A percentile compares a stretch with the other conserved stretches of the same genome.
Evolutionary conservation across 805 yeast species (phyloP).

Genomic region (Clavispora vitiphila): DNA sequence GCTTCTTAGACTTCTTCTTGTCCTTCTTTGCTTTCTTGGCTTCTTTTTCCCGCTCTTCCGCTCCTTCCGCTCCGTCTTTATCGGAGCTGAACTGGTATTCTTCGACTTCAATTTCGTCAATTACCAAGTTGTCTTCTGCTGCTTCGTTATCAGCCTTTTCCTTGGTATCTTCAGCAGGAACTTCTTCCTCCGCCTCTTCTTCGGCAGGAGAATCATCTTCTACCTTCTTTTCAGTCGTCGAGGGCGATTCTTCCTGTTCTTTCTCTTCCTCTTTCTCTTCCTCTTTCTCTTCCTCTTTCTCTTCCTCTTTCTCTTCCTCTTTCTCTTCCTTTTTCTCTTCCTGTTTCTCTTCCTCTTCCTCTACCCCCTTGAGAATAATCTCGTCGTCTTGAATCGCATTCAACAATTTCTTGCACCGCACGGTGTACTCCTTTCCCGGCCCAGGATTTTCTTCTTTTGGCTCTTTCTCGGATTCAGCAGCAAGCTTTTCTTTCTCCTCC

Average conservation of each 20-base stretch:
- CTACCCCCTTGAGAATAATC: slow-evolving; percentile 27
- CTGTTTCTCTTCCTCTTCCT: slow-evolving; percentile 5
- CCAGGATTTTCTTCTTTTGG: slow-evolving; percentile 19
- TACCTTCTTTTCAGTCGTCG: neutral
- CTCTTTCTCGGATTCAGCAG: slow-evolving; percentile 7
- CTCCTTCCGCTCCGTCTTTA: slow-evolving; percentile 4
- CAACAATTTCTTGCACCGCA: slow-evolving; percentile 36
- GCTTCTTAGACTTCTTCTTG: neutral
- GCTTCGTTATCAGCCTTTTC: neutral
- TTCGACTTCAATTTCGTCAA: slow-evolving; percentile 41
- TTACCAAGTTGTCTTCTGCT: slow-evolving; percentile 26
- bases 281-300: neutral
- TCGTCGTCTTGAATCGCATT: slow-evolving; percentile 31
- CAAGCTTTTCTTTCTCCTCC: slow-evolving; percentile 11
- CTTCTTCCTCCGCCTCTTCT: neutral
- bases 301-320: neutral
- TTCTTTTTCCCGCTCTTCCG: slow-evolving; percentile 5
- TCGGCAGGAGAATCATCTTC: neutral
- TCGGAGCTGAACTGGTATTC: slow-evolving; percentile 13
- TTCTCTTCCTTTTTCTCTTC: neutral
- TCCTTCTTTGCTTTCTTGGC: slow-evolving; percentile 13
- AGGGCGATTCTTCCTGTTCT: neutral
- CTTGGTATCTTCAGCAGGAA: neutral
- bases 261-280: neutral
- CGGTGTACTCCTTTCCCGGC: slow-evolving; percentile 30